Conservation (phyloP, 106 monocot species). For the Dioscorea zingiberensis region DNA sequence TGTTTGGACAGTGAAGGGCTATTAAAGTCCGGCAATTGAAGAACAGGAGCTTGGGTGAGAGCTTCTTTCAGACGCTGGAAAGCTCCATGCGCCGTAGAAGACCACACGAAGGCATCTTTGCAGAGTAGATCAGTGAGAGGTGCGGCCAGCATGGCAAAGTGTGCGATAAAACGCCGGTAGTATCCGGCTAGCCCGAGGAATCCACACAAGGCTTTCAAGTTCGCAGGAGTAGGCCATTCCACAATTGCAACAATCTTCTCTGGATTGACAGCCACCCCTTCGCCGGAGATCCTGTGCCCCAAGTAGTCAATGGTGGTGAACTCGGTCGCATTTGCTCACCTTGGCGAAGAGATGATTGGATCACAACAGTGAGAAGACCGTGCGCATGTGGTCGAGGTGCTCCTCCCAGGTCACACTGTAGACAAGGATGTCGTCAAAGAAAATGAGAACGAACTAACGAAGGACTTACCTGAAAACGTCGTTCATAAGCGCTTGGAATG, state of each 20-base stretch:
- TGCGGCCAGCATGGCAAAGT: background rate
- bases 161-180: conserved; percentile 2
- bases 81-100: background rate
- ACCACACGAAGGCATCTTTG: conserved; percentile 14
- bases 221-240: background rate
- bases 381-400: conserved; percentile 4
- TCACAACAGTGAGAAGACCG: background rate
- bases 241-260: background rate
- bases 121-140: background rate
- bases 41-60: conserved; percentile 5
- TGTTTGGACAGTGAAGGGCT: background rate
- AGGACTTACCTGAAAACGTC: background rate
- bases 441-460: background rate
- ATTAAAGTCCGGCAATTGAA: conserved; percentile 5
- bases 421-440: background rate
- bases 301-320: background rate
- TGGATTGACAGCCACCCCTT: background rate
- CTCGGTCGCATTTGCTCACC: background rate
- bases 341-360: background rate
- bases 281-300: background rate
- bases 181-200: conserved; percentile 17
- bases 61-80: background rate
- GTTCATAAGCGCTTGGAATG: background rate
- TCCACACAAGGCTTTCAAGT: background rate
- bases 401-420: background rate